phyloP scores from a whole-genome alignment of 805 yeast species.

The Middelhovenomyces tepae region DNA sequence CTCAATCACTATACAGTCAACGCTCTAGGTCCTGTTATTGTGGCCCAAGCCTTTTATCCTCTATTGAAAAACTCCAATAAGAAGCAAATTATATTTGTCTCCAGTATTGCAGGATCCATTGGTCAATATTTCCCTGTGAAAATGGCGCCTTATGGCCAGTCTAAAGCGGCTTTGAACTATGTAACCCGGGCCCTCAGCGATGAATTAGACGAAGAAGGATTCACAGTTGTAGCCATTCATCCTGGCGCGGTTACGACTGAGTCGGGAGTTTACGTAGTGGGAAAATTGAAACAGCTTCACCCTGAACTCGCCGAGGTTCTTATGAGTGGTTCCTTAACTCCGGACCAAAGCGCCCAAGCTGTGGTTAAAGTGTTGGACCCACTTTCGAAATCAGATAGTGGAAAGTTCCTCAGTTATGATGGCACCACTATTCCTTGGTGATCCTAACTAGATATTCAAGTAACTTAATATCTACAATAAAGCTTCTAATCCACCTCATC shows the following conservation, averaged over 20 bases:
- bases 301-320: conserved; percentile 4
- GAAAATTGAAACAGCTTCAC: conserved; percentile 3
- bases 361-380: conserved; percentile 17
- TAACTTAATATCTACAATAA: no score
- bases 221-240: conserved; percentile 27
- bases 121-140: conserved; percentile 14
- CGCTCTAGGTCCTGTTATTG: conserved; percentile 21
- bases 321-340: conserved; percentile 8
- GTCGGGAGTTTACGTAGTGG: conserved; percentile 18
- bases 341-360: conserved; percentile 21
- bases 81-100: conserved; percentile 24
- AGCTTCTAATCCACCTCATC: no score
- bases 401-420: conserved; percentile 10
- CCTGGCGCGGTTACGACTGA: conserved; percentile 37
- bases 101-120: conserved; percentile 24
- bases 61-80: conserved; percentile 17
- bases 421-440: conserved; percentile 6
- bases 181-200: conserved; percentile 21
- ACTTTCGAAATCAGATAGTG: conserved; percentile 18
- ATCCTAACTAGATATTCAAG: no score
- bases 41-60: conserved; percentile 18
- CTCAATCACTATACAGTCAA: conserved; percentile 18
- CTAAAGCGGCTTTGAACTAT: conserved; percentile 34
- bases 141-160: conserved; percentile 28
- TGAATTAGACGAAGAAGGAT: conserved; percentile 24